A percentile compares a stretch with the other conserved stretches of the same genome.
Evolutionary conservation across 257 asterid species (phyloP).

Genomic region (Jacaranda copaia): DNA sequence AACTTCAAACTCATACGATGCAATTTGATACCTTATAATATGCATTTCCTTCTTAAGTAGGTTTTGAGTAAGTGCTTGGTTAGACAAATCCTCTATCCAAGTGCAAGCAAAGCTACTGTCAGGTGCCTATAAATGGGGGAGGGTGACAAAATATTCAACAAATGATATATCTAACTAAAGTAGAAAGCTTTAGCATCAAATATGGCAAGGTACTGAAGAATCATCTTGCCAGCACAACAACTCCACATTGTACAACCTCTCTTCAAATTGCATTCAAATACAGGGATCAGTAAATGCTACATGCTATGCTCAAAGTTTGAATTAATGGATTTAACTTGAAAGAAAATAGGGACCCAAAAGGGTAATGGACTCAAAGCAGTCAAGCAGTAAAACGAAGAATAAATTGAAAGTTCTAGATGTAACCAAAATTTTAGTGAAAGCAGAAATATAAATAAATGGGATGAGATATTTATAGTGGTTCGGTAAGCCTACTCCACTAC

Average conservation of each 20-base stretch:
- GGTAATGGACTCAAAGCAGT: too few species aligned
- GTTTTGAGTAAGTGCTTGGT: conserved; percentile 85
- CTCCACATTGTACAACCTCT: neutral
- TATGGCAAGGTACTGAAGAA: neutral
- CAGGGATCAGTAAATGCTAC: neutral
- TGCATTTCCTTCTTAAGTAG: conserved; percentile 86
- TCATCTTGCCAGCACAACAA: neutral
- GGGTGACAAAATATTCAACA: conserved; percentile 15
- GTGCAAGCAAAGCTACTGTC: conserved; percentile 88
- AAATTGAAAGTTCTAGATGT: too few species aligned
- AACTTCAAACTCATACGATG: conserved; percentile 25
- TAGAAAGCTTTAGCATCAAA: conserved; percentile 25
- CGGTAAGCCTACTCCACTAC: too few species aligned
- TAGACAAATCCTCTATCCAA: conserved; percentile 98
- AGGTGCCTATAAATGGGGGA: conserved; percentile 66
- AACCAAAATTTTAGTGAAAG: too few species aligned
- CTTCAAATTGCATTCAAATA: neutral
- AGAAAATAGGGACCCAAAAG: too few species aligned
- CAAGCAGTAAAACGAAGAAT: too few species aligned
- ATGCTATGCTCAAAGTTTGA: neutral
- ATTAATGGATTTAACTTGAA: neutral
- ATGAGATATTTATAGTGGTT: too few species aligned
- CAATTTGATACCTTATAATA: conserved; percentile 78
- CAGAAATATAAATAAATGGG: too few species aligned
- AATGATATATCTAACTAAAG: conserved; percentile 11